Percentiles rank a stretch among this genome's conserved stretches.
Evolutionary conservation across 495 filamentous ascomycete species (phyloP).

Genomic region (Amphirosellinia nigrospora): DNA sequence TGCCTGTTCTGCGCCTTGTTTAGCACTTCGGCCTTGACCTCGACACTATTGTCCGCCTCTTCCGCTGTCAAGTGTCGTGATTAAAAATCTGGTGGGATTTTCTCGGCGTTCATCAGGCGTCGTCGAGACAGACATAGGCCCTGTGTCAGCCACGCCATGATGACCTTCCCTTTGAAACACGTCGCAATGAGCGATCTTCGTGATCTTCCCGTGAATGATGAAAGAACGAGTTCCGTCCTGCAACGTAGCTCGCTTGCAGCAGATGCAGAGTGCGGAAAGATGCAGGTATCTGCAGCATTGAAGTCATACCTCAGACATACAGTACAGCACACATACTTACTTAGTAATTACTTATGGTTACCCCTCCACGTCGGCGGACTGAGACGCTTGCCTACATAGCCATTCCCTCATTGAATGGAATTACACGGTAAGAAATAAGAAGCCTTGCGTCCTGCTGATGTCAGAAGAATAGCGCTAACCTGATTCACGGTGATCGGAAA

Average conservation of each 20-base stretch:
- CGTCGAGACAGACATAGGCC: background rate
- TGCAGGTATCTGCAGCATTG: conserved; percentile 9
- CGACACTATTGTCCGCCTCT: conserved; percentile 24
- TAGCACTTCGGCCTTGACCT: conserved; percentile 23
- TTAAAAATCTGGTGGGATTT: background rate
- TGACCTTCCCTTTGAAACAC: conserved; percentile 23
- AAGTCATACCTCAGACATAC: conserved; percentile 3
- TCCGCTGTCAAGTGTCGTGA: conserved; percentile 1
- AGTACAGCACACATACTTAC: background rate
- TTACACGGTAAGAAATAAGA: conserved; percentile 4
- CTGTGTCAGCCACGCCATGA: conserved; percentile 9
- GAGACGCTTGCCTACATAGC: conserved; percentile 13
- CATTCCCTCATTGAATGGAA: conserved; percentile 3
- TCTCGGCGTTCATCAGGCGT: conserved; percentile 6
- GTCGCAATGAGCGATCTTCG: conserved; percentile 15
- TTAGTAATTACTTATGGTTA: background rate
- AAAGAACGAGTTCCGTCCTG: conserved; percentile 6
- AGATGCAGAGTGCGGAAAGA: conserved; percentile 18
- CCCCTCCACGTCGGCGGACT: conserved; percentile 9
- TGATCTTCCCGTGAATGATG: conserved; percentile 17
- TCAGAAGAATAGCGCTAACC: conserved; percentile 20
- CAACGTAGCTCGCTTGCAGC: conserved; percentile 10
- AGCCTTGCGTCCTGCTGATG: conserved; percentile 21
- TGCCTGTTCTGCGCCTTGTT: conserved; percentile 11
- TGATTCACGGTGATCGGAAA: background rate